These are phyloP conservation scores for Tylopilus vinaceipallidus DNA, from an alignment of 768 basidiomycete species.

Conservation along the genomic window DNA sequence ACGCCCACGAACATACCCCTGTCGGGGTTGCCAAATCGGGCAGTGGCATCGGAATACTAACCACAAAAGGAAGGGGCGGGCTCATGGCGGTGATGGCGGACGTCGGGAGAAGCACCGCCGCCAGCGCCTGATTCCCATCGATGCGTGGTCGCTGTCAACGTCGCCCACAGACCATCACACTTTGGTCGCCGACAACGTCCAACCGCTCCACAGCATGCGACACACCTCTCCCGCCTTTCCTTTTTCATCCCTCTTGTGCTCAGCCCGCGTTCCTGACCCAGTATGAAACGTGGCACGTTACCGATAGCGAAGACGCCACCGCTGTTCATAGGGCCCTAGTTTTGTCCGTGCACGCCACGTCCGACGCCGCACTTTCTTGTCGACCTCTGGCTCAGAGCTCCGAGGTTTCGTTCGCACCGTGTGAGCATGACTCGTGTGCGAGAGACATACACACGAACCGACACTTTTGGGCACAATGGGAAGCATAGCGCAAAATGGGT, in stretches of 20 bases:
- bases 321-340: too few relatives aligned
- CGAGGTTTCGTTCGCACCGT: too few relatives aligned
- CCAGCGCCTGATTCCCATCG: constrained; percentile 11
- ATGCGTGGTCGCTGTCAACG: constrained; percentile 17
- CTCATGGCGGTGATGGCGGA: constrained; percentile 23
- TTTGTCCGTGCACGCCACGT: too few relatives aligned
- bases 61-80: constrained; percentile 22
- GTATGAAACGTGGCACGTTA: background rate
- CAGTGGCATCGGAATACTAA: constrained; percentile 19
- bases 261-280: constrained; percentile 1
- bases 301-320: background rate
- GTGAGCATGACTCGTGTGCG: too few relatives aligned
- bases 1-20: constrained; percentile 13
- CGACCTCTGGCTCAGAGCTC: too few relatives aligned
- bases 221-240: constrained; percentile 3
- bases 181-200: constrained; percentile 3
- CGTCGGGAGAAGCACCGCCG: constrained; percentile 13
- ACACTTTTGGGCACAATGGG: too few relatives aligned
- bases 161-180: constrained; percentile 14
- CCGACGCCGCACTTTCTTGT: too few relatives aligned
- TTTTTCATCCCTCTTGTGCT: constrained; percentile 1
- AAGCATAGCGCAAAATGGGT: too few relatives aligned
- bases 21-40: constrained; percentile 20
- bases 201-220: background rate
- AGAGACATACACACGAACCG: too few relatives aligned